These are phyloP conservation scores for Steccherinum ochraceum DNA, from an alignment of 768 basidiomycete species.

Conservation along the genomic window DNA sequence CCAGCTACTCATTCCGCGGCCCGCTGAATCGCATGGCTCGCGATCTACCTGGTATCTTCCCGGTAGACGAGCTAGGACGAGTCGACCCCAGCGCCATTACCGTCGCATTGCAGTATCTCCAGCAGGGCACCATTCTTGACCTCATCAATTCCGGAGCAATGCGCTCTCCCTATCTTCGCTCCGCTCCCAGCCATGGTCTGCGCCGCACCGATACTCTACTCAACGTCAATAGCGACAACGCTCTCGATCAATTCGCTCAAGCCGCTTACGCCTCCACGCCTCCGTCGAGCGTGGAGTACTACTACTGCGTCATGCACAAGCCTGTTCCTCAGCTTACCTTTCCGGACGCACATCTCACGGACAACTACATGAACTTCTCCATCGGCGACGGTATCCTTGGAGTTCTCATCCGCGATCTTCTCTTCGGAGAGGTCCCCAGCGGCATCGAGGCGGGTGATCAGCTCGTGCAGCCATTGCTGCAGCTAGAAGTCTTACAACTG, in stretches of 20 bases:
- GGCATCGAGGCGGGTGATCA: neutral
- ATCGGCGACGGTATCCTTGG: neutral
- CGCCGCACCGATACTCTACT: neutral
- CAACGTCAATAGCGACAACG: too few species aligned
- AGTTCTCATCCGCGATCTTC: neutral
- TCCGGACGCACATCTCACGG: neutral
- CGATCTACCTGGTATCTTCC: too few species aligned
- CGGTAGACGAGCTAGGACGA: too few species aligned
- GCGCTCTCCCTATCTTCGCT: too few species aligned
- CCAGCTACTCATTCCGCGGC: too few species aligned
- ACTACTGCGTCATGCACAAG: neutral
- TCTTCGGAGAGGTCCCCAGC: neutral
- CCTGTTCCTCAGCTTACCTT: neutral
- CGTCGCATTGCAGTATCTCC: too few species aligned
- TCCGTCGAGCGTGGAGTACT: neutral
- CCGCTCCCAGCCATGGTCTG: neutral
- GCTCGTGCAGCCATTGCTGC: neutral
- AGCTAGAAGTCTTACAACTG: neutral
- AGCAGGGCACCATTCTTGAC: too few species aligned
- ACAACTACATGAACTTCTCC: neutral
- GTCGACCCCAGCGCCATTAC: too few species aligned
- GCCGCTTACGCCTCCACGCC: neutral
- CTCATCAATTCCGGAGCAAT: too few species aligned
- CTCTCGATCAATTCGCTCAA: neutral
- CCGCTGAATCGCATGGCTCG: too few species aligned